Evolutionary conservation across 2,329 filamentous ascomycete genomes (phyloP).

Genomic region (Botryosphaeria dothidea): DNA sequence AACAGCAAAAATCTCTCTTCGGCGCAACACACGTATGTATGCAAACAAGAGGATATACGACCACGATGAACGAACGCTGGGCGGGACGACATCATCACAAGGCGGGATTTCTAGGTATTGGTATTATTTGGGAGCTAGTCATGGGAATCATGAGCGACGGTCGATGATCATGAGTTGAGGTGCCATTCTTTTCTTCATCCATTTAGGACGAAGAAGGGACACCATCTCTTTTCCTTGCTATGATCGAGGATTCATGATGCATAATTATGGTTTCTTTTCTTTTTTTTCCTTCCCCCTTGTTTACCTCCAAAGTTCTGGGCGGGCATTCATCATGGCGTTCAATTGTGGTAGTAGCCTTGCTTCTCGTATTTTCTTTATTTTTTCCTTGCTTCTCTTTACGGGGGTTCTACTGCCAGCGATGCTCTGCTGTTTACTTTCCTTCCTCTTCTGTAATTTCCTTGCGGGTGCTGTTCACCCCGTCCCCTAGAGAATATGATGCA

Average conservation of each 20-base stretch:
- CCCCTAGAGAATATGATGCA: conserved; percentile 1
- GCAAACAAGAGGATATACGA: conserved; percentile 7
- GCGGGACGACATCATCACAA: conserved; percentile 13
- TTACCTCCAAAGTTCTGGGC: neutral
- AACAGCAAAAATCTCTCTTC: neutral
- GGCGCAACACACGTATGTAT: conserved; percentile 7
- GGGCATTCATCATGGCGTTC: conserved; percentile 21
- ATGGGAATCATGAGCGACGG: conserved; percentile 10
- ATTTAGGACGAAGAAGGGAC: neutral
- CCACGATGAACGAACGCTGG: conserved; percentile 19
- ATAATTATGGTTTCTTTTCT: conserved; percentile 5
- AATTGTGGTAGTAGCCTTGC: neutral
- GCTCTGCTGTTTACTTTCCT: neutral
- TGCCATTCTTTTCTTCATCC: neutral
- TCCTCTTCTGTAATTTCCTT: conserved; percentile 12
- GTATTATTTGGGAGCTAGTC: neutral
- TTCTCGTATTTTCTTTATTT: conserved; percentile 21
- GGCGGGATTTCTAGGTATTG: neutral
- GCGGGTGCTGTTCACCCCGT: neutral
- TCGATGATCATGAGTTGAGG: conserved; percentile 13
- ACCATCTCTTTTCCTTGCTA: conserved; percentile 17
- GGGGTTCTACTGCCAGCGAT: conserved; percentile 12
- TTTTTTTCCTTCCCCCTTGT: neutral
- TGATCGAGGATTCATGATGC: conserved; percentile 16
- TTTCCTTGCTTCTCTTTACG: no score